Percentiles rank a stretch among this genome's conserved stretches.
These are phyloP conservation scores for Diplocarpon mali DNA, from an alignment of 2,329 filamentous ascomycete species.

Conservation along the genomic window DNA sequence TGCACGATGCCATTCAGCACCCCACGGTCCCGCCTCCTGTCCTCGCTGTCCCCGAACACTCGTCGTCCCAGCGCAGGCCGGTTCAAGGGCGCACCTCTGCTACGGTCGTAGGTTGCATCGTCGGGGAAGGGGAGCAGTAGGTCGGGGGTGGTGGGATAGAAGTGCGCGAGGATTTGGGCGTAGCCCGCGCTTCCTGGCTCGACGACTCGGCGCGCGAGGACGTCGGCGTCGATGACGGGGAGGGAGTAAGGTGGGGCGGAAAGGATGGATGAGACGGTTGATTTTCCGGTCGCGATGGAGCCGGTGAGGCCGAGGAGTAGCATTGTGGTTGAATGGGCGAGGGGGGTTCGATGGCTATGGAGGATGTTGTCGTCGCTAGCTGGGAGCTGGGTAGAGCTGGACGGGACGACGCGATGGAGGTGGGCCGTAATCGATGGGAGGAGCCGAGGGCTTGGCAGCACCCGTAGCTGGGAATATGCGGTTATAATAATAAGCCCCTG, in stretches of 20 bases:
- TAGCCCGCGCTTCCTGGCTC: conserved; percentile 84
- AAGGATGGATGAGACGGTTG: conserved; percentile 80
- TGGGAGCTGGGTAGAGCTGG: no score
- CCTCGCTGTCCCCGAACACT: conserved; percentile 72
- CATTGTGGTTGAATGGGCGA: conserved; percentile 40
- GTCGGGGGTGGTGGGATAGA: conserved; percentile 73
- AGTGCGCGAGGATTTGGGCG: conserved; percentile 69
- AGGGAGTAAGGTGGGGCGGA: conserved; percentile 70
- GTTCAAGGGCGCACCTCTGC: conserved; percentile 67
- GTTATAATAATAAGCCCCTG: no score
- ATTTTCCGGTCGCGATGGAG: conserved; percentile 97
- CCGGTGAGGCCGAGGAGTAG: conserved; percentile 91
- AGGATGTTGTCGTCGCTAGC: no score
- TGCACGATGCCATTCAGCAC: conserved; percentile 87
- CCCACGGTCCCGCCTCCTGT: conserved; percentile 58
- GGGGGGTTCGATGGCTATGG: no score
- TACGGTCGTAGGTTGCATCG: conserved; percentile 40
- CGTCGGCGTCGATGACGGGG: conserved; percentile 87
- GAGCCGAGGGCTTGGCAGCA: no score
- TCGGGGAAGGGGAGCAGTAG: conserved; percentile 55
- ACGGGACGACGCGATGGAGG: no score
- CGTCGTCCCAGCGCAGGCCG: conserved; percentile 72
- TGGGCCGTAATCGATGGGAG: no score
- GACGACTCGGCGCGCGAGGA: conserved; percentile 85
- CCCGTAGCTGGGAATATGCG: no score